A percentile compares a stretch with the other conserved stretches of the same genome.
phyloP scores from a whole-genome alignment of 106 monocot species.

The Ottelia alismoides region DNA sequence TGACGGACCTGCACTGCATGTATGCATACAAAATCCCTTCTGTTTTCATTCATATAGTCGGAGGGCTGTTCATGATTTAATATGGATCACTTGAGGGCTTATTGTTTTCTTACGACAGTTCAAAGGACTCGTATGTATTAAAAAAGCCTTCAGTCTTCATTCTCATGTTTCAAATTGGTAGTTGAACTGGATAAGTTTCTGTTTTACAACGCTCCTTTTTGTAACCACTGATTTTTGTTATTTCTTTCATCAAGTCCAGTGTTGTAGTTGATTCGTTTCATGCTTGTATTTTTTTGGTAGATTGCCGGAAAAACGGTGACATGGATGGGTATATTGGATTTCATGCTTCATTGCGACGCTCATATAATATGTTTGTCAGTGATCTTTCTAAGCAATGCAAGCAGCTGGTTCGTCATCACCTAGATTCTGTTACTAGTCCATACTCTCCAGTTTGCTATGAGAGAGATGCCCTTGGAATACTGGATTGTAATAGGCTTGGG shows the following conservation, averaged over 20 bases:
- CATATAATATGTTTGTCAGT: slow-evolving; percentile 62
- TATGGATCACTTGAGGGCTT: no score
- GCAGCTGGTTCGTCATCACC: slow-evolving; percentile 81
- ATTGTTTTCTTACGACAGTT: no score
- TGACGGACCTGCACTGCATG: no score
- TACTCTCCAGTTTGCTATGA: slow-evolving; percentile 82
- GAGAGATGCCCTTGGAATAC: slow-evolving; percentile 15
- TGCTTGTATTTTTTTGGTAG: slow-evolving; percentile 19
- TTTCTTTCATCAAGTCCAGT: no score
- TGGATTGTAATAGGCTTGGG: slow-evolving; percentile 13
- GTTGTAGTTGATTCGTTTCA: not conserved
- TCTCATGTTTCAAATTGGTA: no score
- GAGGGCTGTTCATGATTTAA: no score
- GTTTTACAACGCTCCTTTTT: not conserved
- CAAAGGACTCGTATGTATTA: no score
- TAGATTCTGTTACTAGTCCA: slow-evolving; percentile 88
- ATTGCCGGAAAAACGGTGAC: slow-evolving; percentile 35
- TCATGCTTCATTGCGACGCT: slow-evolving; percentile 75
- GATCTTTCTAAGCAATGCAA: slow-evolving; percentile 94
- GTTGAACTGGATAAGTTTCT: not conserved
- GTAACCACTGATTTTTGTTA: not conserved
- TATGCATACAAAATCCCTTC: no score
- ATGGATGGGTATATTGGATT: slow-evolving; percentile 94
- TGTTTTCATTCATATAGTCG: no score
- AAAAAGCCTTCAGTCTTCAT: no score